These are phyloP conservation scores for Xenoacremonium recifei DNA, from an alignment of 2,329 filamentous ascomycete species.

Conservation along the genomic window DNA sequence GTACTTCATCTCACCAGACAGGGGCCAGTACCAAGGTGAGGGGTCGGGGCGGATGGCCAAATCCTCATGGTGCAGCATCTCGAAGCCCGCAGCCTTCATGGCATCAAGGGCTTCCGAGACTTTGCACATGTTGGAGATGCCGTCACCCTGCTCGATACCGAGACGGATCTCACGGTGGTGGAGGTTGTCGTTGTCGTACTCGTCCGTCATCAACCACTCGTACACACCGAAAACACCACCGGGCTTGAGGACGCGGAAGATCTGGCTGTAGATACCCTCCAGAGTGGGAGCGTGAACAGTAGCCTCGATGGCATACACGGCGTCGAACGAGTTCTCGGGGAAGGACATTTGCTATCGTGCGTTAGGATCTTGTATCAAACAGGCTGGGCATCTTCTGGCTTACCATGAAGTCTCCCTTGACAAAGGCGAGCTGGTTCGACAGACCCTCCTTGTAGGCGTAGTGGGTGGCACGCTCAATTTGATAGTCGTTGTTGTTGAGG, in stretches of 20 bases:
- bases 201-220: constrained; percentile 98
- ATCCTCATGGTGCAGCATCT: constrained; percentile 81
- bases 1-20: constrained; percentile 82
- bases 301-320: constrained; percentile 95
- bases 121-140: constrained; percentile 96
- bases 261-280: constrained; percentile 90
- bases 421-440: constrained; percentile 75
- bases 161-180: constrained; percentile 87
- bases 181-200: constrained; percentile 86
- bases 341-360: constrained; percentile 82
- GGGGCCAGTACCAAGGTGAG: constrained; percentile 91
- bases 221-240: constrained; percentile 96
- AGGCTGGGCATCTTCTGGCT: constrained; percentile 11
- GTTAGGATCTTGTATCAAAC: neutral
- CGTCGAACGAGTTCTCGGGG: constrained; percentile 87
- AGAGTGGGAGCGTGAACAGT: constrained; percentile 92
- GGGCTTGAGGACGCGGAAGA: constrained; percentile 92
- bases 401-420: constrained; percentile 96
- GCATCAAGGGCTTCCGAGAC: constrained; percentile 77
- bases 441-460: constrained; percentile 84
- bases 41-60: constrained; percentile 73
- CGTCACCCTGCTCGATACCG: constrained; percentile 92
- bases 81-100: constrained; percentile 85
- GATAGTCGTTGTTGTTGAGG: constrained; percentile 99
- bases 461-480: constrained; percentile 87